Evolutionary conservation across 352 stramenopile genomes (phyloP), one percentile per base, ranked within the genome.

Genomic region (Globisporangium ultimum): DNA sequence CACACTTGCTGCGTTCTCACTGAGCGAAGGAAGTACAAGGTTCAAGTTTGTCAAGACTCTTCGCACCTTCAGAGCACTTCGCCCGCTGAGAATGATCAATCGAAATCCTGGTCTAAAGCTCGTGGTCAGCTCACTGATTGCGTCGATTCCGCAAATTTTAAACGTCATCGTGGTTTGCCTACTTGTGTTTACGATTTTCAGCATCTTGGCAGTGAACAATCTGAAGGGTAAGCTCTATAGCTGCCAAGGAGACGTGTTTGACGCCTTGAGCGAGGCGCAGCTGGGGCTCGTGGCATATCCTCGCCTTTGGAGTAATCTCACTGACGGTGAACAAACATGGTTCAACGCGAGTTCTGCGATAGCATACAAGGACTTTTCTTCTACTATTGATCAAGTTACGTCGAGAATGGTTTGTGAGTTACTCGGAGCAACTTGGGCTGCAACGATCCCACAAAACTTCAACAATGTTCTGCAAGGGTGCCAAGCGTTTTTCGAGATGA

Each of bases 401-500:
- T 91, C 80, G 1, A 66, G 60, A 22, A 20, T 58, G 2, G 55
- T 91, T 6, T 93, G 85, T 34, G 61, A 43, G 10, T 64, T 72
- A 6, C 66, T 86, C 7, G 65, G 63, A 0, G 71, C 70, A 15
- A 52, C 32, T 0, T 91, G 81, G 73, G 46, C 12, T 0, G 71
- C 65, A 3, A 83, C 78, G 18, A 84, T 90, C 17, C 66, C 73
- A n/a, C 78, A 91, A 46, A 72, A 76, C 40, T 96, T 95, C 58
- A 71, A 96, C 65, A 95, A 96, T 60, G 82, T 96, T 5, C 53
- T 80, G 12, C 60, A 70, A 10, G 80, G 80, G 0, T 76, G 91
- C 11, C 67, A 80, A 18, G 80, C 78, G 0, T 84, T 97, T 52
- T 98, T 97, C 60, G 88, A 98, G 61, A 96, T 98, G 65, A 95